These are phyloP conservation scores for Aristolochia contorta DNA, from an alignment of 164 flowering plant species.

Conservation along the genomic window DNA sequence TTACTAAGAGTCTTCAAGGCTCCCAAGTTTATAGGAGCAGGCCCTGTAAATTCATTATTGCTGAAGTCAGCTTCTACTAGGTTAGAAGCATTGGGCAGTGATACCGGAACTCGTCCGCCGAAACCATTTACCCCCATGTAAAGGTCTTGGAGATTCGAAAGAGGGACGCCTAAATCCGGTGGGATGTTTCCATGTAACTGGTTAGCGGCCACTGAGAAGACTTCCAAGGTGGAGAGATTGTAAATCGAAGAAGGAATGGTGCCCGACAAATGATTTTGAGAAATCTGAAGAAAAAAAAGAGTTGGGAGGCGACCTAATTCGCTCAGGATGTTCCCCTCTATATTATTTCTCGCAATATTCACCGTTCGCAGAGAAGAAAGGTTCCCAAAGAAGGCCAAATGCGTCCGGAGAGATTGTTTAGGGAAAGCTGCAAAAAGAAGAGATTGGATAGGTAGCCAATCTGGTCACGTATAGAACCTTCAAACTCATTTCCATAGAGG, in stretches of 20 bases:
- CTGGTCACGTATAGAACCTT: slow-evolving; percentile 27
- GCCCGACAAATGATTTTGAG: slow-evolving; percentile 25
- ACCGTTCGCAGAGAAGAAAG: slow-evolving; percentile 22
- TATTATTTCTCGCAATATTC: slow-evolving; percentile 12
- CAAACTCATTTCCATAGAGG: slow-evolving; percentile 17
- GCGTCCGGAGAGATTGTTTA: slow-evolving; percentile 24
- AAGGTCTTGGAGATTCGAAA: slow-evolving; percentile 15
- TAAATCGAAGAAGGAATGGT: slow-evolving; percentile 30
- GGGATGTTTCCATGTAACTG: slow-evolving; percentile 21
- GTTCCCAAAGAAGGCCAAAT: slow-evolving; percentile 33
- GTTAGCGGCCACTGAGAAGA: slow-evolving; percentile 24
- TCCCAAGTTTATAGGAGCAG: slow-evolving; percentile 1
- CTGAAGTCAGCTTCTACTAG: neutral
- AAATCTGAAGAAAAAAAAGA: slow-evolving; percentile 23
- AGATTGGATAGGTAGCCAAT: slow-evolving; percentile 23
- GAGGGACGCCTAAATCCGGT: slow-evolving; percentile 8
- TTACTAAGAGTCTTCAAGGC: neutral
- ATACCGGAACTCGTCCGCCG: slow-evolving; percentile 2
- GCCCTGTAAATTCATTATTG: slow-evolving; percentile 5
- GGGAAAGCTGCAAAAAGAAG: slow-evolving; percentile 7
- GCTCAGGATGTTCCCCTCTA: slow-evolving; percentile 27
- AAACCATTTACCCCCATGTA: neutral
- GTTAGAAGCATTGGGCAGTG: slow-evolving; percentile 5
- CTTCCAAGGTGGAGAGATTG: slow-evolving; percentile 33
- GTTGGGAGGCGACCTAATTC: slow-evolving; percentile 21